Percentiles rank a stretch among this genome's conserved stretches.
These are phyloP conservation scores for Basipetospora chlamydospora DNA, from an alignment of 2,329 filamentous ascomycete species.

Conservation along the genomic window DNA sequence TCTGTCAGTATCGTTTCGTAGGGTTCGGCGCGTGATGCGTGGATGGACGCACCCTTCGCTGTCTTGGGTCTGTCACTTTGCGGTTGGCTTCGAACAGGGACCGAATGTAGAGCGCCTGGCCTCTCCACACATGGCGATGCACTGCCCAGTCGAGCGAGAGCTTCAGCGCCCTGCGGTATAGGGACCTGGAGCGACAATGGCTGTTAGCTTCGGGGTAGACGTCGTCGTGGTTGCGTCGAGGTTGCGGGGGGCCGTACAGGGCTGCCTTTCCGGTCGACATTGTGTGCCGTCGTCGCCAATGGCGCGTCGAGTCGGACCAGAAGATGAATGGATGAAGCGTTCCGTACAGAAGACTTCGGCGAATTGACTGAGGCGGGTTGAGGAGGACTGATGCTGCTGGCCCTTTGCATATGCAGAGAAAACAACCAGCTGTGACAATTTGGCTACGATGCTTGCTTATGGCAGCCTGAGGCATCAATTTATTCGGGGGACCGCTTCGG, in stretches of 20 bases:
- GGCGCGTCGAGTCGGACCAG: too few relatives aligned
- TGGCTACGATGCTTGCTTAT: too few relatives aligned
- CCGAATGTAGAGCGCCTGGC: slow-evolving; percentile 90
- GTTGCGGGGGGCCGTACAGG: slow-evolving; percentile 20
- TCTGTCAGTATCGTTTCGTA: too few relatives aligned
- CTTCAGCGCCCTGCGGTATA: slow-evolving; percentile 89
- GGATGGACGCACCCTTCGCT: slow-evolving; percentile 54
- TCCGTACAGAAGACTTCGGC: too few relatives aligned
- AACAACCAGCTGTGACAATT: too few relatives aligned
- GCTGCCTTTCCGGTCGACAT: slow-evolving; percentile 35
- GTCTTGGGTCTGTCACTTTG: slow-evolving; percentile 67
- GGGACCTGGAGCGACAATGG: slow-evolving; percentile 31
- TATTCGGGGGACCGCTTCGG: too few relatives aligned
- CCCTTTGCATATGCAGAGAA: too few relatives aligned
- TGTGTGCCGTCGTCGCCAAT: too few relatives aligned
- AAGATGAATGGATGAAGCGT: too few relatives aligned
- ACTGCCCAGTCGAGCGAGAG: slow-evolving; percentile 91
- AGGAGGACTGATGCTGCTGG: too few relatives aligned
- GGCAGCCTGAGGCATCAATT: neutral
- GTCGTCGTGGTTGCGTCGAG: neutral
- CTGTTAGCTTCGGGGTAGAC: neutral
- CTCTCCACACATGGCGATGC: slow-evolving; percentile 83
- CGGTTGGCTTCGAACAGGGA: slow-evolving; percentile 91
- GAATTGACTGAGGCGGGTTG: too few relatives aligned
- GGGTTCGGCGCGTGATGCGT: neutral